Evolutionary conservation across 192 early-diverging fungal species (phyloP).

Genomic region (Podila epigama): DNA sequence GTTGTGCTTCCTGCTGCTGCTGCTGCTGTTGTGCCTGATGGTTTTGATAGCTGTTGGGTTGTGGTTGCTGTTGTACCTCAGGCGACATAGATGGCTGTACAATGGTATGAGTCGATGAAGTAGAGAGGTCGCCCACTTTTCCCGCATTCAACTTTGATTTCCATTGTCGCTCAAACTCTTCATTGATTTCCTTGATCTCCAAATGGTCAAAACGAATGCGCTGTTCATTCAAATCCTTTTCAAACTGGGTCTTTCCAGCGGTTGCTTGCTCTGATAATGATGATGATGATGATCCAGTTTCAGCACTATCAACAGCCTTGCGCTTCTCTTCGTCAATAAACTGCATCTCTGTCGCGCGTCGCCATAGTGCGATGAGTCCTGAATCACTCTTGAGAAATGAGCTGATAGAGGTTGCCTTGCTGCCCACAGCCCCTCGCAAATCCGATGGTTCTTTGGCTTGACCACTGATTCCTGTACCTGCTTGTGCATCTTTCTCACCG

Average conservation of each 20-base stretch:
- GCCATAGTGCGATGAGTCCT: constrained; percentile 42
- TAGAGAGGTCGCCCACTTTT: not conserved
- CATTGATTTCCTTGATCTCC: constrained; percentile 42
- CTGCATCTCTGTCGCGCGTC: constrained; percentile 48
- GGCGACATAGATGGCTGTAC: no score
- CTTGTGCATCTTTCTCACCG: no score
- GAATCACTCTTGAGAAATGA: constrained; percentile 49
- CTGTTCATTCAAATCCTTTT: constrained; percentile 19
- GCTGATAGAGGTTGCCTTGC: constrained; percentile 39
- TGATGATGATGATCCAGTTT: not conserved
- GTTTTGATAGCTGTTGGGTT: no score
- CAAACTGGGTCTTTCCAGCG: not conserved
- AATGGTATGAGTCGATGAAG: no score
- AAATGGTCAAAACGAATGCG: constrained; percentile 24
- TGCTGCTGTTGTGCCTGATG: not conserved
- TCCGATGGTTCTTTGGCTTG: no score
- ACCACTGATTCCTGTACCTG: no score
- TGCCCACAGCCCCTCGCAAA: no score
- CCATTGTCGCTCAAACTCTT: constrained; percentile 43
- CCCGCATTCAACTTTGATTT: constrained; percentile 16
- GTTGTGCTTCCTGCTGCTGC: not conserved
- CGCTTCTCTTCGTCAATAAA: constrained; percentile 39
- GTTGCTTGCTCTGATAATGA: not conserved
- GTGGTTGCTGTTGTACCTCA: no score
- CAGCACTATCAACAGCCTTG: not conserved